Evolutionary conservation across 2,329 filamentous ascomycete genomes (phyloP).

Genomic region (Domatiomyces globalis): DNA sequence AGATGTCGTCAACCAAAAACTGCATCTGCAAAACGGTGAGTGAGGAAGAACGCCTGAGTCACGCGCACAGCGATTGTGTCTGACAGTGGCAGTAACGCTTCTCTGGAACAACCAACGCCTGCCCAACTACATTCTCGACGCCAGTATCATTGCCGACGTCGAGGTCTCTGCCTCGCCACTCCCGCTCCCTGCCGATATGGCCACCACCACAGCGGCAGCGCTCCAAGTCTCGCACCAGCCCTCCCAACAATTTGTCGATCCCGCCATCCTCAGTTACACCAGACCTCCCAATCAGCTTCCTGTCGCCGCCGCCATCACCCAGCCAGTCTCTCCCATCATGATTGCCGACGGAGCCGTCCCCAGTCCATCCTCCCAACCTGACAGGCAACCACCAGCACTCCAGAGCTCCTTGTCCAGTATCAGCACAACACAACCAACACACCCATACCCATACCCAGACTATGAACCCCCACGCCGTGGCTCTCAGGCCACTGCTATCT

Average conservation of each 20-base stretch:
- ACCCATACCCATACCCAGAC: not conserved
- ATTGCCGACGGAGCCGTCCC: conserved; percentile 19
- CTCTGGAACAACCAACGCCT: conserved; percentile 39
- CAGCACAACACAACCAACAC: conserved; percentile 8
- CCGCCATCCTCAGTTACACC: conserved; percentile 62
- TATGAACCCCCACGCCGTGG: conserved; percentile 16
- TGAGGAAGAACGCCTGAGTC: conserved; percentile 2
- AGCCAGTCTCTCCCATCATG: conserved; percentile 21
- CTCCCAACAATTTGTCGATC: conserved; percentile 50
- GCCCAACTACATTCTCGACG: conserved; percentile 42
- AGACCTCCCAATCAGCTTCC: conserved; percentile 17
- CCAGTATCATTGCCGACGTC: conserved; percentile 45
- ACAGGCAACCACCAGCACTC: conserved; percentile 5
- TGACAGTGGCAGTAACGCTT: conserved; percentile 29
- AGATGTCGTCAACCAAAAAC: conserved; percentile 52
- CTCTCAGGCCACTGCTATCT: conserved; percentile 24
- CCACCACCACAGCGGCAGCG: conserved; percentile 4
- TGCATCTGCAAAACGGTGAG: conserved; percentile 60
- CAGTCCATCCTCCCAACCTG: conserved; percentile 8
- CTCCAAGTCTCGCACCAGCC: conserved; percentile 5
- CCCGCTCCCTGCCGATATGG: conserved; percentile 11
- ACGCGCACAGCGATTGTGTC: conserved; percentile 18
- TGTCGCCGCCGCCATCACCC: conserved; percentile 5
- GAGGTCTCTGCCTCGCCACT: conserved; percentile 31
- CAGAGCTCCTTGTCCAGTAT: conserved; percentile 17